Evolutionary conservation across 2,329 filamentous ascomycete genomes (phyloP).

Genomic region (Pestalotiopsis sp.): DNA sequence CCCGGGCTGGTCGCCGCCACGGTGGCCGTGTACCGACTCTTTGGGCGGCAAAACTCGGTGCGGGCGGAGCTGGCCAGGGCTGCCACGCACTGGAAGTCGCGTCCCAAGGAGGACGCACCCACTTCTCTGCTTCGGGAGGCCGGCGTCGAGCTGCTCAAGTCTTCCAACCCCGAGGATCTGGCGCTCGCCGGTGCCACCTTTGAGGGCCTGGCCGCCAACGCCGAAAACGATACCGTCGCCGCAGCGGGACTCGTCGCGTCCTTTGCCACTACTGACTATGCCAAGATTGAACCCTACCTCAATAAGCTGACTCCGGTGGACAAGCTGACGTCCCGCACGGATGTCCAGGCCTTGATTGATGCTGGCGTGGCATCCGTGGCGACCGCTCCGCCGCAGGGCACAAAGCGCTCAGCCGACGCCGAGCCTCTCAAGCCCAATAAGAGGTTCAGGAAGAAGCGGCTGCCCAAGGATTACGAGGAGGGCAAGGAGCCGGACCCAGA

Average conservation of each 20-base stretch:
- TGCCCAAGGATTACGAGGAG: conserved; percentile 76
- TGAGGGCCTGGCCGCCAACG: conserved; percentile 65
- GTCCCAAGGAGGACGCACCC: conserved; percentile 49
- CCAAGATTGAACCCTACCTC: conserved; percentile 57
- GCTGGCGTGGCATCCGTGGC: conserved; percentile 63
- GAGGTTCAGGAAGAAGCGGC: conserved; percentile 50
- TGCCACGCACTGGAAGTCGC: conserved; percentile 77
- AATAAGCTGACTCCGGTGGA: conserved; percentile 63
- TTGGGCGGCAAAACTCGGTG: conserved; percentile 73
- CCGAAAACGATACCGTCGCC: conserved; percentile 70
- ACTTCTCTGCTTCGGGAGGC: conserved; percentile 78
- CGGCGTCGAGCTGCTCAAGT: conserved; percentile 80
- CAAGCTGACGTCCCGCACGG: conserved; percentile 61
- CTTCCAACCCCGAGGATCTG: conserved; percentile 69
- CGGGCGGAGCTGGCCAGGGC: conserved; percentile 78
- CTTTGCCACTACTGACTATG: conserved; percentile 64
- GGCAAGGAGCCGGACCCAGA: conserved; percentile 85
- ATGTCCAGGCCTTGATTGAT: conserved; percentile 65
- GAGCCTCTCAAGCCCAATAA: conserved; percentile 48
- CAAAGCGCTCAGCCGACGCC: conserved; percentile 52
- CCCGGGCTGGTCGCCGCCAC: conserved; percentile 83
- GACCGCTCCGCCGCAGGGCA: conserved; percentile 39
- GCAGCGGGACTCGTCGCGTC: conserved; percentile 87
- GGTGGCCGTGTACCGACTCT: conserved; percentile 76
- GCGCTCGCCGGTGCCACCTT: conserved; percentile 79